Evolutionary conservation across 2,329 filamentous ascomycete genomes (phyloP), one percentile per base, ranked within the genome.

Genomic region (Penicillium corylophilum): DNA sequence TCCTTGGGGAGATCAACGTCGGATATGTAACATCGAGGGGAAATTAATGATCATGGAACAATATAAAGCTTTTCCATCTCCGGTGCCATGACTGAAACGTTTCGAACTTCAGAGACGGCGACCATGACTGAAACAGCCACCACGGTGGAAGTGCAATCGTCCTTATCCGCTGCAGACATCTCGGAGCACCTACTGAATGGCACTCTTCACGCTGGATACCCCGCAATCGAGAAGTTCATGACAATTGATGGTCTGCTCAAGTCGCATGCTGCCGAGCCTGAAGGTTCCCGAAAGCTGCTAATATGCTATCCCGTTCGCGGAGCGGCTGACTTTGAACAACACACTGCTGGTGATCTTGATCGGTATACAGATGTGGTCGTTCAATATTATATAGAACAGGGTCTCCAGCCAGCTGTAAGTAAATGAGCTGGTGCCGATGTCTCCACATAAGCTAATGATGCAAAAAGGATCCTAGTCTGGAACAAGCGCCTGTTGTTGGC

Each of bases 401-500:
- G 59, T 1, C 54, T 63, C 15, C 18, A 20, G 9, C 51, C 59
- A 9, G 60, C 59, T 15, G 60, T 63, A 57, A 44, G n/a, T n/a
- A n/a, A n/a, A n/a, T n/a, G n/a, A n/a, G n/a, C n/a, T n/a, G n/a
- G n/a, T n/a, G n/a, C n/a, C n/a, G n/a, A n/a, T n/a, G n/a, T n/a
- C n/a, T n/a, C n/a, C n/a, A n/a, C n/a, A n/a, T n/a, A n/a, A n/a
- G n/a, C n/a, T n/a, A n/a, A n/a, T n/a, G n/a, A n/a, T n/a, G n/a
- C n/a, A n/a, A n/a, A 6, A 31, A 63, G 60, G 55, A 63, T 12
- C 57, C 57, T 0, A 74, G 42, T 77, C 75, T 57, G 0, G 54
- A 62, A 7, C 41, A 62, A 33, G 60, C 60, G 1, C 60, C 60
- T 9, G 75, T 78, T 0, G 72, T 83, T 20, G 81, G 75, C 1